Evolutionary conservation across 805 yeast species (phyloP).

Genomic region (Saccharomycopsis babjevae): DNA sequence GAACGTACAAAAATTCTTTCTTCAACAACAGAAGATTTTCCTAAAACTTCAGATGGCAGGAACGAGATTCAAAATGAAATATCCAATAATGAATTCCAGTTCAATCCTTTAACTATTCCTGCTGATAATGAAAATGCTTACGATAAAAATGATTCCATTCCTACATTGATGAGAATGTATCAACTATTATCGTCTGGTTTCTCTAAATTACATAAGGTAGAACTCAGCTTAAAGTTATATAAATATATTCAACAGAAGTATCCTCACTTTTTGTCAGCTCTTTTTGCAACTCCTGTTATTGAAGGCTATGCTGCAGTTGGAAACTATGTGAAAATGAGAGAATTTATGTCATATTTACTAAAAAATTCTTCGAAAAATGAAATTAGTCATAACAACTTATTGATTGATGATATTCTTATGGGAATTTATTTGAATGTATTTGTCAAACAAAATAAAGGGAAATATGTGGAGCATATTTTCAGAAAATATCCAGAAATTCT

Average conservation of each 20-base stretch:
- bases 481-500: background rate
- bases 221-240: background rate
- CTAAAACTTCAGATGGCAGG: background rate
- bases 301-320: background rate
- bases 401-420: background rate
- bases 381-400: background rate
- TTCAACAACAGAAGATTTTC: background rate
- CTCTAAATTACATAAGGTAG: background rate
- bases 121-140: background rate
- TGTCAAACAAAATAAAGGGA: background rate
- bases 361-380: background rate
- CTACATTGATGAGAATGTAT: background rate
- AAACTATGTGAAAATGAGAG: background rate
- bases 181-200: background rate
- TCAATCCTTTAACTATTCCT: background rate
- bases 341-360: background rate
- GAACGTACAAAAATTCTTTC: background rate
- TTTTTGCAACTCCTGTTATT: background rate
- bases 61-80: background rate
- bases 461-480: background rate
- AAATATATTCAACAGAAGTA: background rate
- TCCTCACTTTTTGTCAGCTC: background rate
- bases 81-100: background rate
- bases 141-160: background rate
- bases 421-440: background rate